Base-by-base conservation (phyloP, 2,329 filamentous ascomycete genomes). In the Dactylellina haptotyla region DNA sequence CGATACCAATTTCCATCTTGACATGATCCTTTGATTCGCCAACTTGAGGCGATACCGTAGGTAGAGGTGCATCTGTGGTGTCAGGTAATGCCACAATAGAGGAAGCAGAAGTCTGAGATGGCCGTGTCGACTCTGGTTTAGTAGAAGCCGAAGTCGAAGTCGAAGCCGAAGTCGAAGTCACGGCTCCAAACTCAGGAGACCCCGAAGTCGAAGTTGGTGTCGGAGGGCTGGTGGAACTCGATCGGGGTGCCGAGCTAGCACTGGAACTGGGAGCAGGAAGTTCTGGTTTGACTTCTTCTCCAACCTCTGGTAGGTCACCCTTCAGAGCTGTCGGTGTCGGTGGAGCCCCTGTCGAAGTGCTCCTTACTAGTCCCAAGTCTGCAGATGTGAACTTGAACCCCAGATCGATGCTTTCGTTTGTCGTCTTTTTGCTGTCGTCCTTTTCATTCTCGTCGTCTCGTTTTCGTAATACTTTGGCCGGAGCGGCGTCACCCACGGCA, bases 1-100 rank as follows among this genome's bases (percentile, higher is more conserved):
- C 54, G 12, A 73, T 61, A 26, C 69, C 69, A 23, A 73, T 66
- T 37, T 73, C 69, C 69, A 73, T 73, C 23, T 41, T 32, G 5
- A 66, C 45, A 50, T 73, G 69, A 9, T 43, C 41, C 8, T 34
- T 18, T 26, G 61, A 61, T 32, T 66, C 59, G 25, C 61, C 69
- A 16, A 64, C 58, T 25, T 54, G 45, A n/a, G 58, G 58, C 20
- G n/a, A 12, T 4, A 26, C 16, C 5, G 66, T 23, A 14, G 65
- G 48, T 20, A 14, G 16, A n/a, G 20, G 12, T 10, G 10, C 32
- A 26, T 10, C 43, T 18, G 63, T 30, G 9, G 20, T 45, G 28
- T 53, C 65, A 14, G 65, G 48, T 4, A 71, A 48, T 43, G 65
- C 65, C 9, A 18, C 39, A 41, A 41, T n/a, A 61, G 56, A 59